Conservation (phyloP, 352 stramenopile genomes). For the Globisporangium takayamanum region DNA sequence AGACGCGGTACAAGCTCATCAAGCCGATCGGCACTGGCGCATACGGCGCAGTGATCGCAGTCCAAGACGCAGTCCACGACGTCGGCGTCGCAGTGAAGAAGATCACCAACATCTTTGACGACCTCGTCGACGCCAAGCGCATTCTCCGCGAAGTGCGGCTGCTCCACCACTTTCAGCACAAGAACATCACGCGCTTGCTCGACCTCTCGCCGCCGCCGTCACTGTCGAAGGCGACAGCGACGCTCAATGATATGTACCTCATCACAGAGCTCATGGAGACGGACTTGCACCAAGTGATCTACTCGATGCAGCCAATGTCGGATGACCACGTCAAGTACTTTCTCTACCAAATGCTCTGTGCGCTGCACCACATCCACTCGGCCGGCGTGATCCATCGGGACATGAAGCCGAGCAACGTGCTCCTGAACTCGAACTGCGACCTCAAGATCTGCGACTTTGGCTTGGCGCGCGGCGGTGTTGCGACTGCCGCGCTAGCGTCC, state of each 20-base stretch:
- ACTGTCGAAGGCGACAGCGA: constrained; percentile 81
- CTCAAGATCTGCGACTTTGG: constrained; percentile 93
- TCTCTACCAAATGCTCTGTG: constrained; percentile 78
- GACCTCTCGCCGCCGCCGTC: constrained; percentile 86
- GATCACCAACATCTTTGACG: constrained; percentile 91
- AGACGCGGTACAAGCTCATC: constrained; percentile 83
- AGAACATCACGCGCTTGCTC: constrained; percentile 91
- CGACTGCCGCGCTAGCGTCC: constrained; percentile 66
- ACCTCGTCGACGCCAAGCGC: constrained; percentile 97
- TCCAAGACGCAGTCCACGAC: constrained; percentile 44
- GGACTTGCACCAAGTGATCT: constrained; percentile 95
- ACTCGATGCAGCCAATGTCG: constrained; percentile 88
- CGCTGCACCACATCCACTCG: constrained; percentile 92
- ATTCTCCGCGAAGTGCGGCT: constrained; percentile 94
- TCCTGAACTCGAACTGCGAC: constrained; percentile 78
- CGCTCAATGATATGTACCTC: constrained; percentile 96
- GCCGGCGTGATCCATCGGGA: constrained; percentile 81
- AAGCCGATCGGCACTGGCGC: constrained; percentile 86
- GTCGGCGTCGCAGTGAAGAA: constrained; percentile 92
- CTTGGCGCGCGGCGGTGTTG: constrained; percentile 69
- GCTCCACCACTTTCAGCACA: constrained; percentile 81
- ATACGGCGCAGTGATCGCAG: constrained; percentile 89
- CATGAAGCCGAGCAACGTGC: constrained; percentile 79
- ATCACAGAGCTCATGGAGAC: constrained; percentile 96
- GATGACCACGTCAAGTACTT: constrained; percentile 86